A percentile compares a stretch with the other conserved stretches of the same genome.
These are phyloP conservation scores for Huntiella moniliformis DNA, from an alignment of 2,329 filamentous ascomycete genomes.

Conservation along the genomic window DNA sequence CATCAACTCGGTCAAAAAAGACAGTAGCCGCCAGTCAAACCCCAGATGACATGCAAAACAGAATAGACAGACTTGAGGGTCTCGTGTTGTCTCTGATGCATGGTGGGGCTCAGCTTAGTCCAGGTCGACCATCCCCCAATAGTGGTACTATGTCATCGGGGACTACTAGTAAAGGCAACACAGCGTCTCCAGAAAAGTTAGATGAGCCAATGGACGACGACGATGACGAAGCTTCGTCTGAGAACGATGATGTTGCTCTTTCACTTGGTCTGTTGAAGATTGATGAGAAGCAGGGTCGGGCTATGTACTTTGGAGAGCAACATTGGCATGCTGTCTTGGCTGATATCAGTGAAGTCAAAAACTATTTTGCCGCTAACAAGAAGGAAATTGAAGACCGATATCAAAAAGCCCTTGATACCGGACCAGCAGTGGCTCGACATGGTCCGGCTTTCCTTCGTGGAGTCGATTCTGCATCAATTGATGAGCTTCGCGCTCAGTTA, in stretches of 20 bases:
- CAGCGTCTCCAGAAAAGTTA: conserved; percentile 1
- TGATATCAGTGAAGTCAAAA: conserved; percentile 84
- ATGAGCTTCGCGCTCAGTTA: conserved; percentile 61
- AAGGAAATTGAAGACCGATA: conserved; percentile 74
- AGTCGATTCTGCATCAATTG: conserved; percentile 48
- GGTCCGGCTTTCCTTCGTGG: conserved; percentile 68
- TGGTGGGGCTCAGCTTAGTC: conserved; percentile 43
- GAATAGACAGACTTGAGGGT: conserved; percentile 86
- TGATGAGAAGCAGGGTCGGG: conserved; percentile 56
- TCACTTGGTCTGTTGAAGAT: conserved; percentile 72
- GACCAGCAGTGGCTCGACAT: conserved; percentile 37
- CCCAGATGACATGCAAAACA: conserved; percentile 95
- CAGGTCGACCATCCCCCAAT: conserved; percentile 15
- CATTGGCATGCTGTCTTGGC: conserved; percentile 67
- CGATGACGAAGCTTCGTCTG: conserved; percentile 12
- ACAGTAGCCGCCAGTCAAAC: conserved; percentile 39
- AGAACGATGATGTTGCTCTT: conserved; percentile 29
- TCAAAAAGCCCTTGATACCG: conserved; percentile 53
- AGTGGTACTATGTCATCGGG: neutral
- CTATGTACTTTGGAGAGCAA: conserved; percentile 63
- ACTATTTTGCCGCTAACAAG: conserved; percentile 70
- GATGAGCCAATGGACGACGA: conserved; percentile 4
- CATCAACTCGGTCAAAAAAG: conserved; percentile 50
- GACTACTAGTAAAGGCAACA: conserved; percentile 1
- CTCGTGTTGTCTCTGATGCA: conserved; percentile 89